Conservation (phyloP, 2,329 filamentous ascomycete species). For the Trichoderma simmonsii region DNA sequence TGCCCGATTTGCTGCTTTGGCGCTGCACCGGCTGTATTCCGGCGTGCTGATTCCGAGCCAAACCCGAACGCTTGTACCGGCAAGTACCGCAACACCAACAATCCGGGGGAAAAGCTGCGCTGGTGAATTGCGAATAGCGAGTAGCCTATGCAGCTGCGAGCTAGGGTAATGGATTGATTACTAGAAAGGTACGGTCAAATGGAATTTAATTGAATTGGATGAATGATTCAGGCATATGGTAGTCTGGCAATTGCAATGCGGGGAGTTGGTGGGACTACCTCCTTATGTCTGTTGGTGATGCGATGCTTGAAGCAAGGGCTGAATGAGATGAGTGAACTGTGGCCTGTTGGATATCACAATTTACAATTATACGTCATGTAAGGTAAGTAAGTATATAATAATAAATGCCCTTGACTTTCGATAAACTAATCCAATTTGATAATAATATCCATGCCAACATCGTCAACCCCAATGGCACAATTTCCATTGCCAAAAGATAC, state of each 20-base stretch:
- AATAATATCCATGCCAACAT: neutral
- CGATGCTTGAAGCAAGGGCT: neutral
- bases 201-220: neutral
- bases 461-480: neutral
- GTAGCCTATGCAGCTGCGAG: neutral
- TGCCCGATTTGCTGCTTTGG: neutral
- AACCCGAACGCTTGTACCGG: neutral
- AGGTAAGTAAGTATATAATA: neutral
- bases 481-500: neutral
- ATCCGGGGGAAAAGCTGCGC: neutral
- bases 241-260: neutral
- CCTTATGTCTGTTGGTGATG: neutral
- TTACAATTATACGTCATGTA: no score
- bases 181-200: neutral
- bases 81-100: neutral
- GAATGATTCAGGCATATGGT: neutral
- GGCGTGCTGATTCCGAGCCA: constrained; percentile 1
- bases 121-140: neutral
- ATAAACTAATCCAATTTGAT: neutral
- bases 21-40: neutral
- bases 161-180: neutral
- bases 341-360: no score
- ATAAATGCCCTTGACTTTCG: no score
- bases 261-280: neutral
- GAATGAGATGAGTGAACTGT: neutral